These are phyloP conservation scores for Saksenaea oblongispora DNA, from an alignment of 371 early-diverging fungal genomes.

Conservation along the genomic window DNA sequence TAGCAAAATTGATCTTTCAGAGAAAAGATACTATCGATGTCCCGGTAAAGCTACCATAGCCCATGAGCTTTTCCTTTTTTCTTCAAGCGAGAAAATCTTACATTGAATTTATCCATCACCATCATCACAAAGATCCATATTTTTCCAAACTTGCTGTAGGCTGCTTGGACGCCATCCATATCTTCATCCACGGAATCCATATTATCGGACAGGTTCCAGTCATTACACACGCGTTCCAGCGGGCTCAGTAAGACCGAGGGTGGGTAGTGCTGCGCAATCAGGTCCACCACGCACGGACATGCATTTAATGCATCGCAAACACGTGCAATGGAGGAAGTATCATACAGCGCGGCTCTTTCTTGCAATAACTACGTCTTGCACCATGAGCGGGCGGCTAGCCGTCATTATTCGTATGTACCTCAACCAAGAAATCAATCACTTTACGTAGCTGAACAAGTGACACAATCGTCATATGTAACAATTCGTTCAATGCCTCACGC, in stretches of 20 bases:
- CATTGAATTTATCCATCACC: constrained; percentile 37
- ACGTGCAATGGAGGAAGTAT: constrained; percentile 30
- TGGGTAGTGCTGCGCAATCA: constrained; percentile 45
- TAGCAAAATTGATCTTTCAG: constrained; percentile 33
- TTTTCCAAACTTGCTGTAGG: constrained; percentile 41
- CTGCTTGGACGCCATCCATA: constrained; percentile 31
- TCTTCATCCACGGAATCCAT: constrained; percentile 30
- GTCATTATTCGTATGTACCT: constrained; percentile 13
- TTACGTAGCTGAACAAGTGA: constrained; percentile 35
- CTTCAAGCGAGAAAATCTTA: no score
- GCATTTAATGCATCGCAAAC: constrained; percentile 37
- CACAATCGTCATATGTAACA: constrained; percentile 41
- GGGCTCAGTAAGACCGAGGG: constrained; percentile 34
- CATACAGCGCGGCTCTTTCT: constrained; percentile 23
- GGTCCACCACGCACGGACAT: constrained; percentile 38
- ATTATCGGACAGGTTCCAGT: constrained; percentile 32
- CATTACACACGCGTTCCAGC: constrained; percentile 39
- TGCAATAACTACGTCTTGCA: constrained; percentile 17
- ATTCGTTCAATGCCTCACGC: constrained; percentile 20
- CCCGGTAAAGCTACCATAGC: constrained; percentile 24
- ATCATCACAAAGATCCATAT: constrained; percentile 41
- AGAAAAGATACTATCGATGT: constrained; percentile 30
- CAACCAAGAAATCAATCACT: constrained; percentile 36
- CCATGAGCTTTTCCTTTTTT: no score
- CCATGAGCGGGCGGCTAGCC: not conserved